Percentiles rank a stretch among this genome's conserved stretches.
These are phyloP conservation scores for Xylariomycetidae sp. DNA, from an alignment of 2,329 filamentous ascomycete species.

Conservation along the genomic window DNA sequence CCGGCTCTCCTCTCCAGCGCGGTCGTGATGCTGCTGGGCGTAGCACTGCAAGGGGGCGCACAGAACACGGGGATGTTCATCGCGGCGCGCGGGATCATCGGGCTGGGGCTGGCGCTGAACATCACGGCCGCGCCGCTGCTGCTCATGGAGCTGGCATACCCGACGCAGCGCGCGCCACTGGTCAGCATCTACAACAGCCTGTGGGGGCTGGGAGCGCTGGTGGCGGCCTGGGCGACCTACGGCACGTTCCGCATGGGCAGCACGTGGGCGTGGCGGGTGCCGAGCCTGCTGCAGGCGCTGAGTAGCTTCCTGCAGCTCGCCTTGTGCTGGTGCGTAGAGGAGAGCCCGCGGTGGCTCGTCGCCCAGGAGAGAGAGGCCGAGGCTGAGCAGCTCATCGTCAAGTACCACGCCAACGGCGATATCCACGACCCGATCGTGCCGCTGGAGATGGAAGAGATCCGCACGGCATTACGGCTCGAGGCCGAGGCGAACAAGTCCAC, in stretches of 20 bases:
- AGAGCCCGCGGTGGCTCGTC: slow-evolving; percentile 22
- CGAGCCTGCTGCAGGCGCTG: slow-evolving; percentile 16
- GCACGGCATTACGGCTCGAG: slow-evolving; percentile 38
- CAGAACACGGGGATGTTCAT: slow-evolving; percentile 37
- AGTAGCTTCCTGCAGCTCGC: slow-evolving; percentile 14
- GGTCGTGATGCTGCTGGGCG: slow-evolving; percentile 32
- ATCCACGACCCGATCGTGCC: slow-evolving; percentile 39
- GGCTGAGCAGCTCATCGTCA: slow-evolving; percentile 8
- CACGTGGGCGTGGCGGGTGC: slow-evolving; percentile 15
- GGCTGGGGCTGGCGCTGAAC: slow-evolving; percentile 26
- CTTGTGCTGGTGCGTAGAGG: slow-evolving; percentile 14
- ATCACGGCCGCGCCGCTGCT: slow-evolving; percentile 7
- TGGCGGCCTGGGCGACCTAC: slow-evolving; percentile 13
- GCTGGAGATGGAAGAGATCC: slow-evolving; percentile 44
- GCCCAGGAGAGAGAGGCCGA: slow-evolving; percentile 14
- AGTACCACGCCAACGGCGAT: slow-evolving; percentile 8
- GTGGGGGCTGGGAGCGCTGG: slow-evolving; percentile 33
- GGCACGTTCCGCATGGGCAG: slow-evolving; percentile 11
- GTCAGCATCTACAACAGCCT: slow-evolving; percentile 34
- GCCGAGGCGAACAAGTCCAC: too few species aligned
- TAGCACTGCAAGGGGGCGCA: slow-evolving; percentile 33
- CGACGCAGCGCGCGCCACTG: slow-evolving; percentile 4
- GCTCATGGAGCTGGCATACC: slow-evolving; percentile 17
- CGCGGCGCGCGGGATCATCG: slow-evolving; percentile 33
- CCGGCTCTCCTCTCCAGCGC: slow-evolving; percentile 28